These are phyloP conservation scores for Phoma sp. DNA, from an alignment of 2,329 filamentous ascomycete genomes.

Conservation along the genomic window DNA sequence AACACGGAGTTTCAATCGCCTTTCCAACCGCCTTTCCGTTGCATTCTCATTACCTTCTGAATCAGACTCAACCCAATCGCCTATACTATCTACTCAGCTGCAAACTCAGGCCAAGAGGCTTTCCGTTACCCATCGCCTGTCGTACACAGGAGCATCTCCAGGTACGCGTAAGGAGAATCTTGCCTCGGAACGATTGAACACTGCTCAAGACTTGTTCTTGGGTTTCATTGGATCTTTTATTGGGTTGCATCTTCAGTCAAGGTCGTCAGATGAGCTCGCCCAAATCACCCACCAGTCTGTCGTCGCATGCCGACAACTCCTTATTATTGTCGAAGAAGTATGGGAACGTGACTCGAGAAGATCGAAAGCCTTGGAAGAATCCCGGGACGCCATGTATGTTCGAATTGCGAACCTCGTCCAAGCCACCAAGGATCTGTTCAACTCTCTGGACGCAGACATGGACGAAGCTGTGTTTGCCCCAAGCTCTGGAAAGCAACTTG, in stretches of 20 bases:
- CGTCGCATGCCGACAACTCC: conserved; percentile 76
- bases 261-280: conserved; percentile 82
- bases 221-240: conserved; percentile 93
- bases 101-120: conserved; percentile 52
- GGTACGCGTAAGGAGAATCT: conserved; percentile 71
- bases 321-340: conserved; percentile 81
- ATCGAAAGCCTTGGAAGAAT: conserved; percentile 69
- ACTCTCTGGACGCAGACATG: conserved; percentile 68
- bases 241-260: conserved; percentile 90
- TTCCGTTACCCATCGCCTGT: conserved; percentile 74
- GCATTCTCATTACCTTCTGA: conserved; percentile 49
- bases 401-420: conserved; percentile 80
- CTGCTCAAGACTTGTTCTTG: conserved; percentile 84
- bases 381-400: conserved; percentile 78
- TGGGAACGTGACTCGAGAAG: conserved; percentile 76
- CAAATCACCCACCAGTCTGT: conserved; percentile 84
- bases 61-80: conserved; percentile 41
- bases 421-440: conserved; percentile 80
- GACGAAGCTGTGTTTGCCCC: conserved; percentile 80
- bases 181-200: conserved; percentile 80
- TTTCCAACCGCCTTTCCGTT: conserved; percentile 42
- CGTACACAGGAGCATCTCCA: conserved; percentile 71
- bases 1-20: conserved; percentile 36
- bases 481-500: conserved; percentile 75
- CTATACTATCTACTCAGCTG: conserved; percentile 32